Evolutionary conservation across 176 grass and related monocot species (phyloP).

Genomic region (Zoysia japonica): DNA sequence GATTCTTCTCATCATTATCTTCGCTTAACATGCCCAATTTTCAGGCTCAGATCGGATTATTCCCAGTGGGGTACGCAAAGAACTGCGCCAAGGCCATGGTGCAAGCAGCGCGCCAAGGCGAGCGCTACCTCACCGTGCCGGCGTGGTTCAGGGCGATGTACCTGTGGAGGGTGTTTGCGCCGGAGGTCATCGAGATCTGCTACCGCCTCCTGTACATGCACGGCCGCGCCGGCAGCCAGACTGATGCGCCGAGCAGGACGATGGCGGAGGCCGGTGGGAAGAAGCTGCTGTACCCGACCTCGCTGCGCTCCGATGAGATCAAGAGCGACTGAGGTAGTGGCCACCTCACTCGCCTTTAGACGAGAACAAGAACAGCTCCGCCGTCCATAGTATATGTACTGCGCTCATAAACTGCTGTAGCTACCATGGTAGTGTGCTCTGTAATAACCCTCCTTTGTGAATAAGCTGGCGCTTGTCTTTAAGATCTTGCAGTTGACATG

Average conservation of each 20-base stretch:
- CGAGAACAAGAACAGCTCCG: not conserved
- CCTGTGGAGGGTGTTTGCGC: slow-evolving; percentile 56
- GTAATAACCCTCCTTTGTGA: no score
- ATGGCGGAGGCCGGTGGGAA: slow-evolving; percentile 49
- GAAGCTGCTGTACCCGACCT: slow-evolving; percentile 54
- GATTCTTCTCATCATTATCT: not conserved
- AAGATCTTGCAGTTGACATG: no score
- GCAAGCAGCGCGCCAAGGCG: slow-evolving; percentile 34
- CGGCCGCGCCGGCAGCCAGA: slow-evolving; percentile 13
- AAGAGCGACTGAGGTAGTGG: slow-evolving; percentile 31
- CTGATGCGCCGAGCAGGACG: slow-evolving; percentile 34
- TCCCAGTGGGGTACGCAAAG: slow-evolving; percentile 54
- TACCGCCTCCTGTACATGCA: slow-evolving; percentile 48
- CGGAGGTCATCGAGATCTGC: slow-evolving; percentile 60
- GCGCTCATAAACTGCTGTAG: no score
- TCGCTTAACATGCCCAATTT: not conserved
- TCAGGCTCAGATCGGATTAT: slow-evolving; percentile 60
- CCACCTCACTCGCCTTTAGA: no score
- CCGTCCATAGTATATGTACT: no score
- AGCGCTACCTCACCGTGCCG: slow-evolving; percentile 57
- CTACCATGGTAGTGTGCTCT: no score
- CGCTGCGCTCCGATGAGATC: slow-evolving; percentile 38
- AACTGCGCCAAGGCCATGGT: slow-evolving; percentile 53
- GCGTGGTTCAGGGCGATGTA: slow-evolving; percentile 61
- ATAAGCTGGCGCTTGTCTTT: no score